These are phyloP conservation scores for Suaeda aralocaspica DNA, from an alignment of 148 eudicot genomes.

Conservation along the genomic window DNA sequence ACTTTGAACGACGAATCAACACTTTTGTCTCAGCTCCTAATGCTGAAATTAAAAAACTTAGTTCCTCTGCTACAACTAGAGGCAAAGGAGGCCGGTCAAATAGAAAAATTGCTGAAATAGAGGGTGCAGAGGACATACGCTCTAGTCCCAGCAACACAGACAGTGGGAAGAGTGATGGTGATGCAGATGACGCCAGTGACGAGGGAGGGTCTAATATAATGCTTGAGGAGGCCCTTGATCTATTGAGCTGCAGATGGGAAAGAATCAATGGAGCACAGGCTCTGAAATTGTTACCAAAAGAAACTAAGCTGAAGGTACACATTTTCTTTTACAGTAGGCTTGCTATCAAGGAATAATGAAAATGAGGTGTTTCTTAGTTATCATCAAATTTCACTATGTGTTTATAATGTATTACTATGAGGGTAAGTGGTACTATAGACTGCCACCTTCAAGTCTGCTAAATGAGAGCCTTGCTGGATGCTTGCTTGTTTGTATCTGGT, in stretches of 20 bases:
- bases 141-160: constrained; percentile 72
- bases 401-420: not conserved
- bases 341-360: not conserved
- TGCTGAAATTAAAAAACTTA: constrained; percentile 40
- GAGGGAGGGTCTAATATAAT: constrained; percentile 72
- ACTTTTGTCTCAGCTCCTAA: constrained; percentile 61
- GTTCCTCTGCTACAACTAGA: constrained; percentile 40
- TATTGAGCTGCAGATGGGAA: constrained; percentile 90
- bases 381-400: not conserved
- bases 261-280: constrained; percentile 96
- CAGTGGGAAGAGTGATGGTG: constrained; percentile 96
- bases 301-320: constrained; percentile 85
- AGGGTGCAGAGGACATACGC: constrained; percentile 78
- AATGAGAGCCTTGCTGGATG: not conserved
- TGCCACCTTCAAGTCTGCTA: not conserved
- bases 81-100: constrained; percentile 45
- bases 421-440: not conserved
- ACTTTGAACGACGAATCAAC: constrained; percentile 70
- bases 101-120: constrained; percentile 86
- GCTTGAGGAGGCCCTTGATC: constrained; percentile 93
- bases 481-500: not conserved
- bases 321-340: not conserved
- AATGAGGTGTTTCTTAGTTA: not conserved
- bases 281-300: constrained; percentile 76
- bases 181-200: constrained; percentile 57